These are phyloP conservation scores for Macrophomina tecta DNA, from an alignment of 2,329 filamentous ascomycete genomes.

Conservation along the genomic window DNA sequence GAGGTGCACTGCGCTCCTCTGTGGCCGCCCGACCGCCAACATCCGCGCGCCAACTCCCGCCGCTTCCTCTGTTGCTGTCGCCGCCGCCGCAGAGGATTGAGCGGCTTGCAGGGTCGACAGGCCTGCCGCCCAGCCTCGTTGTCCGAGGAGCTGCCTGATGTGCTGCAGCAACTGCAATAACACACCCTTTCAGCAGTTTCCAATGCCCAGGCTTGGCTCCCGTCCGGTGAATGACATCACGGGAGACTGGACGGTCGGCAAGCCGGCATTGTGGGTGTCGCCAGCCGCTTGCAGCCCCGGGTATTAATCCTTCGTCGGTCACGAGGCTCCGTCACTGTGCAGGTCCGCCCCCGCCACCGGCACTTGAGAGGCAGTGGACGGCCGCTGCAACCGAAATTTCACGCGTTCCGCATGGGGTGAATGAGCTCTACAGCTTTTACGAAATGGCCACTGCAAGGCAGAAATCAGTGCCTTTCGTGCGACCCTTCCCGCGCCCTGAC, in stretches of 20 bases:
- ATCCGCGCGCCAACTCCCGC: neutral
- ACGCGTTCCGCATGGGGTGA: neutral
- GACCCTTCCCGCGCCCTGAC: neutral
- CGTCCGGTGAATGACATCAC: slow-evolving; percentile 7
- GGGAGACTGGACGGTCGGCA: neutral
- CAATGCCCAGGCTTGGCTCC: neutral
- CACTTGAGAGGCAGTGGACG: neutral
- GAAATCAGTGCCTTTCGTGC: neutral
- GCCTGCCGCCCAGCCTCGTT: neutral
- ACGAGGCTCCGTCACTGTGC: slow-evolving; percentile 3
- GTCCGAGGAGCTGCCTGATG: neutral
- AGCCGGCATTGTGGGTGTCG: slow-evolving; percentile 1
- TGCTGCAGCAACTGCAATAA: neutral
- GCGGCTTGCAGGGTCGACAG: neutral
- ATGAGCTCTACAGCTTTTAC: neutral
- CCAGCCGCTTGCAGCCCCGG: neutral
- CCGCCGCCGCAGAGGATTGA: neutral
- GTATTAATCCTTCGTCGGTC: slow-evolving; percentile 13
- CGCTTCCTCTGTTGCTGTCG: neutral
- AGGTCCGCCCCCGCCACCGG: slow-evolving; percentile 10
- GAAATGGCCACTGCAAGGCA: neutral
- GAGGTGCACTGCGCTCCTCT: neutral
- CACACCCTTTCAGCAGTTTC: neutral
- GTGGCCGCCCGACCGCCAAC: neutral
- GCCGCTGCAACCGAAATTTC: neutral